phyloP scores from a whole-genome alignment of 257 asterid genomes.

The Lycium barbarum region DNA sequence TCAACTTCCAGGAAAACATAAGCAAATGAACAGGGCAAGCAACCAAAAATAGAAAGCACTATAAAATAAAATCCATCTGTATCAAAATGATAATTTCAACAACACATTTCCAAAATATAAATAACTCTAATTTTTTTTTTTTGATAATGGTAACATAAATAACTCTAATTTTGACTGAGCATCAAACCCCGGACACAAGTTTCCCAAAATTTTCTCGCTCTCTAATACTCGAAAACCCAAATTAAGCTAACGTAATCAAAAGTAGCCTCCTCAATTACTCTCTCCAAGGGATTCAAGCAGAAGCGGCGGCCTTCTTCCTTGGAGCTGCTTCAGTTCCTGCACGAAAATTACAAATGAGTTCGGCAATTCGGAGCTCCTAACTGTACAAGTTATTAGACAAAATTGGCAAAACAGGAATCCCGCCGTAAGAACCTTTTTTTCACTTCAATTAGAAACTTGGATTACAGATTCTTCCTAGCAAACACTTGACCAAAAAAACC shows the following conservation, averaged over 20 bases:
- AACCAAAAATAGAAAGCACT: not conserved
- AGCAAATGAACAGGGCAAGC: not conserved
- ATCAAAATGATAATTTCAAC: constrained; percentile 39
- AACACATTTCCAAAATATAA: constrained; percentile 34
- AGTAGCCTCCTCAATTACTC: constrained; percentile 32
- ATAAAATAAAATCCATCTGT: constrained; percentile 25
- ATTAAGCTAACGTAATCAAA: constrained; percentile 18
- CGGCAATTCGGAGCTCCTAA: not conserved
- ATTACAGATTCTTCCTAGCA: not conserved
- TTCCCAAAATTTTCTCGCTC: constrained; percentile 42
- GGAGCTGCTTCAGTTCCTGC: constrained; percentile 91
- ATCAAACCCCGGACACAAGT: constrained; percentile 38
- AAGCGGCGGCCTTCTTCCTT: constrained; percentile 81
- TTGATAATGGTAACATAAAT: constrained; percentile 29
- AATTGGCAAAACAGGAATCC: not conserved
- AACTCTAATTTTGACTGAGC: constrained; percentile 32
- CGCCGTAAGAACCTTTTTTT: not conserved
- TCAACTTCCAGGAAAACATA: not conserved
- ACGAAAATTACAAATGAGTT: constrained; percentile 23
- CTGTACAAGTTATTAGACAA: not conserved
- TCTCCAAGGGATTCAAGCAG: constrained; percentile 45
- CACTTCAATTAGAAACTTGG: not conserved
- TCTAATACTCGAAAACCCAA: constrained; percentile 33
- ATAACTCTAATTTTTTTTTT: constrained; percentile 30
- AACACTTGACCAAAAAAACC: no score